Conservation (phyloP, 345 rosid species). For the Murraya koenigii region DNA sequence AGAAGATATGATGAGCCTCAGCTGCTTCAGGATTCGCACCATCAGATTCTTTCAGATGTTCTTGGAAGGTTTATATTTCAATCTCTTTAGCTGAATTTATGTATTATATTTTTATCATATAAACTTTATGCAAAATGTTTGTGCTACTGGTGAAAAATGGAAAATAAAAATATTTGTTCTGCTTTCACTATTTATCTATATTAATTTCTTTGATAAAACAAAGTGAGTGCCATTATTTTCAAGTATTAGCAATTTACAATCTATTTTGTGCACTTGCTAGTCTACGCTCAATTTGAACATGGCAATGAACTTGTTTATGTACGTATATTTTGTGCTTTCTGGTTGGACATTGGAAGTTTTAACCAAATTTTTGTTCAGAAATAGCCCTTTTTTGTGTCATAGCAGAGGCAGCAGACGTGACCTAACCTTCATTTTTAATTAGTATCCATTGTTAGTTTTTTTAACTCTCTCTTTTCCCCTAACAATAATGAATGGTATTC, state of each 20-base stretch:
- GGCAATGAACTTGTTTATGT: not conserved
- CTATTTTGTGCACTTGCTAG: not conserved
- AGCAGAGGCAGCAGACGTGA: not conserved
- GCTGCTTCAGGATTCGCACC: slow-evolving; percentile 43
- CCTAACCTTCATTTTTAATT: not conserved
- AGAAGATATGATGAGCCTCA: slow-evolving; percentile 27
- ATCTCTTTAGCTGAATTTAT: not conserved
- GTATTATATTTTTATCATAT: not conserved
- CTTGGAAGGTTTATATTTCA: slow-evolving; percentile 45
- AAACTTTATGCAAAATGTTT: not conserved
- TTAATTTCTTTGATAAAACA: not conserved
- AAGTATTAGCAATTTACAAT: not conserved
- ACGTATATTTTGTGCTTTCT: not conserved
- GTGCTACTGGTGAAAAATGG: not conserved
- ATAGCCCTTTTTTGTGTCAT: too few species aligned
- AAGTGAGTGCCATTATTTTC: not conserved
- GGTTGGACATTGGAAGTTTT: not conserved
- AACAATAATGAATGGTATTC: not conserved
- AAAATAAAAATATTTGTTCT: not conserved
- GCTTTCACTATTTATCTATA: not conserved
- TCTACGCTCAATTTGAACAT: not conserved
- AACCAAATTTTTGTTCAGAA: not conserved
- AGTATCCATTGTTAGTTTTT: not conserved
- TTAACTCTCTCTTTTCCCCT: not conserved
- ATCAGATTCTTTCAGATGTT: slow-evolving; percentile 41